A percentile compares a stretch with the other conserved stretches of the same genome.
phyloP scores from a whole-genome alignment of 768 basidiomycete genomes.

The Macrolepiota dolichaula region DNA sequence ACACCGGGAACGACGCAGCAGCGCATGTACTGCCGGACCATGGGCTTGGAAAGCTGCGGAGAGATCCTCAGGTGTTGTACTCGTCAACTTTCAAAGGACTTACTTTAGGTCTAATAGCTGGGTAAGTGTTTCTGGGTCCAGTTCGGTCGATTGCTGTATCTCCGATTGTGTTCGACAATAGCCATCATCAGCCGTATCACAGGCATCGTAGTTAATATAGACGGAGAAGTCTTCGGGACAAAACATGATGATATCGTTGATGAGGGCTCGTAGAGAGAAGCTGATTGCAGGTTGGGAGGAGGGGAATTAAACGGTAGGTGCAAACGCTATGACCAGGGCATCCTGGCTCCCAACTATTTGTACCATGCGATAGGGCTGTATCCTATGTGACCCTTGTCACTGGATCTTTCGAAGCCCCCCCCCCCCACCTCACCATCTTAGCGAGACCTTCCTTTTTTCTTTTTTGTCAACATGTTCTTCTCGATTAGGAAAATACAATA shows the following conservation, averaged over 20 bases:
- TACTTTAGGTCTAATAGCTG: neutral
- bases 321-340: neutral
- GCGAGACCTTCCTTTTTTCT: neutral
- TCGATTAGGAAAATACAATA: neutral
- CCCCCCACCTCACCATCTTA: neutral
- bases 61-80: neutral
- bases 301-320: neutral
- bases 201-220: neutral
- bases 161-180: neutral
- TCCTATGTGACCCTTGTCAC: neutral
- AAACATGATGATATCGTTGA: neutral
- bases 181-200: neutral
- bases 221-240: neutral
- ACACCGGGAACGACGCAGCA: neutral
- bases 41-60: neutral
- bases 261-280: neutral
- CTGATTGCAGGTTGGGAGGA: neutral
- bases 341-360: neutral
- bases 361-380: neutral
- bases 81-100: neutral
- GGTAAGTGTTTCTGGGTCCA: neutral
- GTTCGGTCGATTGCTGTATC: neutral
- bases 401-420: neutral
- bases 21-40: neutral
- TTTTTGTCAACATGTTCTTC: neutral